Evolutionary conservation across 78 protist genomes (phyloP).

Genomic region (Dictyostelium brefeldianum): DNA sequence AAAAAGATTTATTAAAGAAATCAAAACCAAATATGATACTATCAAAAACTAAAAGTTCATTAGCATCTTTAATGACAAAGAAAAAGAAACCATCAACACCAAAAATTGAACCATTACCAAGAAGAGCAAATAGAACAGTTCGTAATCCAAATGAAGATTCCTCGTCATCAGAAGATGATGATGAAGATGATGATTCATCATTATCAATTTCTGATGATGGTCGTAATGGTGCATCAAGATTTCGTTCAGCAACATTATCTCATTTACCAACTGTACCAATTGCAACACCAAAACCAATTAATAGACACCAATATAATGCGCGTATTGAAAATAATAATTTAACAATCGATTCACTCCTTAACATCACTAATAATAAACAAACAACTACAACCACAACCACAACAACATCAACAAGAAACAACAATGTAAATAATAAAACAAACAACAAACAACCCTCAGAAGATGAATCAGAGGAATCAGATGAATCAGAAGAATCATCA

Average conservation of each 20-base stretch:
- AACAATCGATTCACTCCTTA: background rate
- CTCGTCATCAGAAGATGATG: background rate
- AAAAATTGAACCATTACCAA: background rate
- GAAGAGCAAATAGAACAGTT: background rate
- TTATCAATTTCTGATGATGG: background rate
- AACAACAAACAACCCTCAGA: no score
- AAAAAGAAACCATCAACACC: background rate
- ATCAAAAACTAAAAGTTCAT: background rate
- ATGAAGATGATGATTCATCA: background rate
- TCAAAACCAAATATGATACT: slow-evolving; percentile 19
- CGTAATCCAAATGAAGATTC: no score
- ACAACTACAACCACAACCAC: background rate
- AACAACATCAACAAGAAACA: background rate
- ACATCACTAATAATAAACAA: background rate
- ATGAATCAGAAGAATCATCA: no score
- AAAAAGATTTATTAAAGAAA: background rate
- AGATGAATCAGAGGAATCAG: no score
- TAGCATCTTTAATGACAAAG: background rate
- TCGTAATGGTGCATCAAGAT: background rate
- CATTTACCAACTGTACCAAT: slow-evolving; percentile 8
- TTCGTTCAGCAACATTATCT: background rate
- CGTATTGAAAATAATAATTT: background rate
- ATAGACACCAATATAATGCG: background rate
- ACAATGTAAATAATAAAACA: background rate
- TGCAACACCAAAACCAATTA: background rate